phyloP scores from a whole-genome alignment of 257 asterid species.

The Fraxinus americana region DNA sequence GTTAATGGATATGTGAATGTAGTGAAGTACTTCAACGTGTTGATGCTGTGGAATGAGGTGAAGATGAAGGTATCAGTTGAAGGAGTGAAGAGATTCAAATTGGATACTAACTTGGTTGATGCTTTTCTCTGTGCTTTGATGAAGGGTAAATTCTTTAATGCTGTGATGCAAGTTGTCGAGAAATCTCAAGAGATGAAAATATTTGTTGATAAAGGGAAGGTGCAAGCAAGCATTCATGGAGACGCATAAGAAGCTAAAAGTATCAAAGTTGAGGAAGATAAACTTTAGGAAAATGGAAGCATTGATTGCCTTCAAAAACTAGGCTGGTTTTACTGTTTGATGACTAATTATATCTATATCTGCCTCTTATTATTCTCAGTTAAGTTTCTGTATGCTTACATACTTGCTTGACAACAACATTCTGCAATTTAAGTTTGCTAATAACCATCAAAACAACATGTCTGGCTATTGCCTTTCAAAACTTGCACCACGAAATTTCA shows the following conservation, averaged over 20 bases:
- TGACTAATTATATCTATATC: constrained; percentile 4
- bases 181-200: constrained; percentile 70
- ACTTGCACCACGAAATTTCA: too few relatives aligned
- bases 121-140: constrained; percentile 87
- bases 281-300: constrained; percentile 74
- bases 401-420: not conserved
- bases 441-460: too few relatives aligned
- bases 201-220: constrained; percentile 92
- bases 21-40: constrained; percentile 70
- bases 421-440: too few relatives aligned
- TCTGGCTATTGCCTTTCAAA: too few relatives aligned
- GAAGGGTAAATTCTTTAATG: constrained; percentile 93
- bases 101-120: constrained; percentile 67
- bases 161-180: constrained; percentile 94
- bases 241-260: constrained; percentile 80
- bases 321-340: constrained; percentile 89
- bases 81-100: constrained; percentile 51
- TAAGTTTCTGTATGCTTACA: not conserved
- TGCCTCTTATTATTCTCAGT: constrained; percentile 14
- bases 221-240: constrained; percentile 99
- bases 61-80: constrained; percentile 57
- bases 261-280: constrained; percentile 67
- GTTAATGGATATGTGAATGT: constrained; percentile 67
- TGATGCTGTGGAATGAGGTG: constrained; percentile 92
- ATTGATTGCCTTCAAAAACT: constrained; percentile 80